Base-by-base conservation (phyloP, 116 monocot genomes). In the Dioscorea cayenensis region DNA sequence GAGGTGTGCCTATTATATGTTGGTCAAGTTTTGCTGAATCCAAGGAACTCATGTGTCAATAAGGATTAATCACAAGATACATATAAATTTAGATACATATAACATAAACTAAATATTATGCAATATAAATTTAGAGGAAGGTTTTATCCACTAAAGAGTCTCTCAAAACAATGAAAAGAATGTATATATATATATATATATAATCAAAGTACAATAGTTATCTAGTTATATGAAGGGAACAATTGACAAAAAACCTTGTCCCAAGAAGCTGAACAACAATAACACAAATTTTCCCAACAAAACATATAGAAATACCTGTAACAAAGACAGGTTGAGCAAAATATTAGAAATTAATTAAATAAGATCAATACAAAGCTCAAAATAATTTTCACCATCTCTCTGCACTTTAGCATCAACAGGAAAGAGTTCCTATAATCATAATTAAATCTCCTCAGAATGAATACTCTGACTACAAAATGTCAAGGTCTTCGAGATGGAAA, bases 231-330 rank as follows among this genome's bases (percentile, higher is more conserved):
- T 66, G 28, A 51, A 77, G 38, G 36, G 83, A 66, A 49, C 77
- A 75, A 49, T 71, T 74, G 66, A 85, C 75, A 16, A 86, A 49
- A 79, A 86, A n/a, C 70, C 66, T 80, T 14, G 64, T 62, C 12
- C 78, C 80, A 71, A 78, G 66, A 66, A 88, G 9, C 59, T 91
- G n/a, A 65, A 77, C 63, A 55, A 58, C 64, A 60, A 81, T 62
- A 86, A 86, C 28, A 84, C 18, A 60, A 86, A 49, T 70, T 86
- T 86, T 77, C 82, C 91, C 64, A 84, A 70, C 6, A 85, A 36
- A 74, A 84, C 70, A 73, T 80, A 62, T 49, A 75, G 4, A 27
- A 88, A 52, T 28, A 94, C 77, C 94, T 94, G 78, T 58, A 78
- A 63, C 10, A 9, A 37, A 63, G 73, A 70, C 3, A 50, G 43